Conservation (phyloP, 495 filamentous ascomycete species). For the Xylaria venustula region DNA sequence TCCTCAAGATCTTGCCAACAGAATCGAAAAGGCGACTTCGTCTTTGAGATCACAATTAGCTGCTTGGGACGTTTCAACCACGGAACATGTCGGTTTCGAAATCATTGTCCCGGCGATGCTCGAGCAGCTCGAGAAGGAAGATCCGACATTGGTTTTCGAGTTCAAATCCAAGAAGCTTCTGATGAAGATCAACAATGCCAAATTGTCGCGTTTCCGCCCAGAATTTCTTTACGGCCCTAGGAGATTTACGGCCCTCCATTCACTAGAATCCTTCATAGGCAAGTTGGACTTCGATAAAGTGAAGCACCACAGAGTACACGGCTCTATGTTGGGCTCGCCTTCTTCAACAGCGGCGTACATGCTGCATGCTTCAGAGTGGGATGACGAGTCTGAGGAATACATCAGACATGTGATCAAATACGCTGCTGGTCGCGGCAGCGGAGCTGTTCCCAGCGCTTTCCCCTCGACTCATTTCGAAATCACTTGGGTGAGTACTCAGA, state of each 20-base stretch:
- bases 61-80: slow-evolving; percentile 29
- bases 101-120: slow-evolving; percentile 35
- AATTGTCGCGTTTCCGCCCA: slow-evolving; percentile 15
- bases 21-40: slow-evolving; percentile 12
- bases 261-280: slow-evolving; percentile 48
- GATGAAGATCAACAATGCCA: slow-evolving; percentile 13
- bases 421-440: slow-evolving; percentile 14
- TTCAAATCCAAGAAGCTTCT: slow-evolving; percentile 6
- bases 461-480: slow-evolving; percentile 42
- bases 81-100: slow-evolving; percentile 40
- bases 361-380: slow-evolving; percentile 21
- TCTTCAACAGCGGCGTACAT: slow-evolving; percentile 48
- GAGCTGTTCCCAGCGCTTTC: slow-evolving; percentile 25
- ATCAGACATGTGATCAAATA: slow-evolving; percentile 9
- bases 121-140: slow-evolving; percentile 8
- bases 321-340: slow-evolving; percentile 48
- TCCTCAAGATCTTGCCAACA: slow-evolving; percentile 4
- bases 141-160: slow-evolving; percentile 13
- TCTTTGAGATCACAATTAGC: slow-evolving; percentile 23
- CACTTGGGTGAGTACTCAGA: slow-evolving; percentile 30
- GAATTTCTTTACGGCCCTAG: slow-evolving; percentile 30
- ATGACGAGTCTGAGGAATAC: slow-evolving; percentile 25
- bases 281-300: slow-evolving; percentile 41
- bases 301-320: slow-evolving; percentile 42
- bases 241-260: slow-evolving; percentile 40